Percentiles rank a stretch among this genome's conserved stretches.
These are phyloP conservation scores for Verticillium albo-atrum DNA, from an alignment of 2,329 filamentous ascomycete species.

Conservation along the genomic window DNA sequence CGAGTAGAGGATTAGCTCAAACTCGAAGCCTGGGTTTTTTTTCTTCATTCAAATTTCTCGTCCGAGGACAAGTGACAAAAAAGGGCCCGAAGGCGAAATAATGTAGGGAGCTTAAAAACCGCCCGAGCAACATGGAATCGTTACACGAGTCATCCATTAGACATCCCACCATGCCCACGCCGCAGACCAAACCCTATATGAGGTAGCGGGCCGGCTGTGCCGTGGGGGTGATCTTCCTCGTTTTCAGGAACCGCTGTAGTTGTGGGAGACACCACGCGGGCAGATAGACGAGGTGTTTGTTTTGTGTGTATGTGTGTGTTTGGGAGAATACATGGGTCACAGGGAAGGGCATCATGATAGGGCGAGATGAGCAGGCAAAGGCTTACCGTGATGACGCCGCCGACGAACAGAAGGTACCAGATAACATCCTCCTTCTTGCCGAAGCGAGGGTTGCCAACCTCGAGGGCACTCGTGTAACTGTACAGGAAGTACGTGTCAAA, in stretches of 20 bases:
- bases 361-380: conserved; percentile 9
- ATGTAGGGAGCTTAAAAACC: conserved; percentile 62
- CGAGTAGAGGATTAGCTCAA: conserved; percentile 1
- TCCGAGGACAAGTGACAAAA: neutral
- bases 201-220: conserved; percentile 59
- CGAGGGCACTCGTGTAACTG: conserved; percentile 71
- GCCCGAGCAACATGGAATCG: conserved; percentile 53
- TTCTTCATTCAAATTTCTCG: neutral
- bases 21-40: neutral
- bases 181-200: conserved; percentile 59
- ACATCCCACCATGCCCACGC: conserved; percentile 73
- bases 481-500: conserved; percentile 75
- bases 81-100: conserved; percentile 16
- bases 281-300: conserved; percentile 61
- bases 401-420: conserved; percentile 73
- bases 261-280: conserved; percentile 68
- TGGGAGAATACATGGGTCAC: neutral
- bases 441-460: conserved; percentile 69
- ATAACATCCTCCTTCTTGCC: conserved; percentile 72
- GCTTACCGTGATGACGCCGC: conserved; percentile 73
- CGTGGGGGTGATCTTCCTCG: conserved; percentile 76
- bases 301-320: neutral
- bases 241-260: conserved; percentile 81
- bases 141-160: conserved; percentile 65
- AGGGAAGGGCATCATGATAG: neutral